Conservation (phyloP, 169 alveolate genomes). For the Babesia bigemina region DNA sequence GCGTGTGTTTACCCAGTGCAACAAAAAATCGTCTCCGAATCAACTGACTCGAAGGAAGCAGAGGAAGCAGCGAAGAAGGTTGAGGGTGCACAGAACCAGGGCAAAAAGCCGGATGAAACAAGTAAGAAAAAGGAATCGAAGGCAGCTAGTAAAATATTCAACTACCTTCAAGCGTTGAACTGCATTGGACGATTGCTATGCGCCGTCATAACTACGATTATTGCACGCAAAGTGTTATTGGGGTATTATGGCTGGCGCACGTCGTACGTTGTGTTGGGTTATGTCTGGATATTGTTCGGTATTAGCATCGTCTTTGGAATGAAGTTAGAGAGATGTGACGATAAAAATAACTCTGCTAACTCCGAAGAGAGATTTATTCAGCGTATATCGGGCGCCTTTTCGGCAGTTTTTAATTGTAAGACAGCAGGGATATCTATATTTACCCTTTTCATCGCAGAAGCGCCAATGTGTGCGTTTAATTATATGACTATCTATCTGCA, state of each 20-base stretch:
- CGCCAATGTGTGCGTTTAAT: constrained; percentile 87
- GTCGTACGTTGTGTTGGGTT: not conserved
- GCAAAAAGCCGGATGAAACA: no score
- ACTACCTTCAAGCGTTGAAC: not conserved
- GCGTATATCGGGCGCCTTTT: not conserved
- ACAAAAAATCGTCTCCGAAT: not conserved
- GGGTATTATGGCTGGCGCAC: not conserved
- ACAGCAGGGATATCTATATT: constrained; percentile 19
- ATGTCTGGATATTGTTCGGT: constrained; percentile 18
- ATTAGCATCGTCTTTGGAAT: not conserved
- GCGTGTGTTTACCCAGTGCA: not conserved
- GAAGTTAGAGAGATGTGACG: not conserved
- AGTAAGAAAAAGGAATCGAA: no score
- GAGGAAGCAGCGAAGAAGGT: no score
- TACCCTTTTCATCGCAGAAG: constrained; percentile 78
- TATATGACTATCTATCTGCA: constrained; percentile 88
- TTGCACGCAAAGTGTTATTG: not conserved
- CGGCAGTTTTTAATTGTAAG: not conserved
- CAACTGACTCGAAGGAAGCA: no score
- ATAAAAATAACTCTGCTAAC: not conserved
- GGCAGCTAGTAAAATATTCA: not conserved
- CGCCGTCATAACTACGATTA: not conserved
- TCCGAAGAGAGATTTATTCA: not conserved
- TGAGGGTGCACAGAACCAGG: no score
- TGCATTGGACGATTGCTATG: not conserved